These are phyloP conservation scores for Cucumis hystrix DNA, from an alignment of 306 rosid species.

Conservation along the genomic window DNA sequence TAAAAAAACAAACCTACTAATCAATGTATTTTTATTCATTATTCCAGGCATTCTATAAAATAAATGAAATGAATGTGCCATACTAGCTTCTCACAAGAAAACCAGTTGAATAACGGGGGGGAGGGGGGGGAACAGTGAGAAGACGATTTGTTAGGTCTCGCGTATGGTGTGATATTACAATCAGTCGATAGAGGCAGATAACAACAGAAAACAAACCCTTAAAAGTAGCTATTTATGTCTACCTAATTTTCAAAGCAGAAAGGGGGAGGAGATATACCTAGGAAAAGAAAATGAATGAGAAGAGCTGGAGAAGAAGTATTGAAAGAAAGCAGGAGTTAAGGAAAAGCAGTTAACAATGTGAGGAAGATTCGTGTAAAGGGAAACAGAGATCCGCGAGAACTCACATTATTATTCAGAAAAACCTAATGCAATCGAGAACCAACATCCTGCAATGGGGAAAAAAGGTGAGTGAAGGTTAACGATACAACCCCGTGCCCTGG, in stretches of 20 bases:
- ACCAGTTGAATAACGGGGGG: conserved; percentile 11
- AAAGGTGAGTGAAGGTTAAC: conserved; percentile 14
- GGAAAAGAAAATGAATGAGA: not conserved
- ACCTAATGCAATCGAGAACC: not conserved
- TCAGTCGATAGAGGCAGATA: not conserved
- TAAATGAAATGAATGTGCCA: not conserved
- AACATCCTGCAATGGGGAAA: not conserved
- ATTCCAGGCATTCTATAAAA: not conserved
- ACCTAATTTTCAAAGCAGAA: not conserved
- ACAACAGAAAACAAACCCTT: not conserved
- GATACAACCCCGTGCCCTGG: not conserved
- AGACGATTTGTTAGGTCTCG: not conserved
- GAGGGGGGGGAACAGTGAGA: not conserved
- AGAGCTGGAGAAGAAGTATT: not conserved
- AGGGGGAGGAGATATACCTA: not conserved
- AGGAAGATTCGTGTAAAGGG: not conserved
- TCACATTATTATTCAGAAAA: not conserved
- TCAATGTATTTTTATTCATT: not conserved
- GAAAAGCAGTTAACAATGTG: not conserved
- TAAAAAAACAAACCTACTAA: not conserved
- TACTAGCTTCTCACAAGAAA: not conserved
- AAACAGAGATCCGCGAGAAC: not conserved
- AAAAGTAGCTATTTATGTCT: not conserved
- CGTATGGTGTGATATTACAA: not conserved
- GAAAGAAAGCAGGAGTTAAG: not conserved